Evolutionary conservation across 768 basidiomycete genomes (phyloP), one percentile per base, ranked within the genome.

Genomic region (Trametes punicea): DNA sequence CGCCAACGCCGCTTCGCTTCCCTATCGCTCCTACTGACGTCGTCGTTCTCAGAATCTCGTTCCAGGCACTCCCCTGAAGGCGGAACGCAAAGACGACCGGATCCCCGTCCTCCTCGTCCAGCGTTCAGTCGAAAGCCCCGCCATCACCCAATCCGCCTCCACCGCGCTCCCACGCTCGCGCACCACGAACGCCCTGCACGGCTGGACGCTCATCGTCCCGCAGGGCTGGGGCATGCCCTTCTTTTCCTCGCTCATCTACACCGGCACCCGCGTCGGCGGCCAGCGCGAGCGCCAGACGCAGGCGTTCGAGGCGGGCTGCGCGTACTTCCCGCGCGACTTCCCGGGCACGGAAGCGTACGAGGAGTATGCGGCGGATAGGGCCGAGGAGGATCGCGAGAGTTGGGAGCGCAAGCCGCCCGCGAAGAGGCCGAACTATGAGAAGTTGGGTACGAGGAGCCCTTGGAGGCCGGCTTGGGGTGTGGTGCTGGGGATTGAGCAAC

Each of bases 141-240:
- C 70, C 2, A 30, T 23, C n/a, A 50, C 64, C 15, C 63, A 67
- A 7, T 57, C 56, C 33, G 64, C 27, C 23, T 40, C 57, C 0
- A 0, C 48, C 11, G 38, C 56, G 15, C 33, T 56, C 25, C 50
- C 58, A 3, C 55, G 57, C 29, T 47, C 27, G 25, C 44, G 39
- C 7, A 60, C 46, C 33, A 51, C 65, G 11, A 63, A 66, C 6
- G 51, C 67, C 1, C 73, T 93, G 27, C 85, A 93, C 63, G 94
- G 95, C 34, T 97, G 91, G 88, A 93, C 86, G 7, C 73, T 99
- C 8, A 75, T 97, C 42, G 69, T 96, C 29, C 96, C 96, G 3
- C 76, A 83, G 1, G 93, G 92, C 11, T 98, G 94, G 93, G 80
- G 82, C 0, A 96, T 93, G 87, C 78, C 94, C 1, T 93, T 98